Conservation (phyloP, 257 asterid species). For the Jacaranda copaia region DNA sequence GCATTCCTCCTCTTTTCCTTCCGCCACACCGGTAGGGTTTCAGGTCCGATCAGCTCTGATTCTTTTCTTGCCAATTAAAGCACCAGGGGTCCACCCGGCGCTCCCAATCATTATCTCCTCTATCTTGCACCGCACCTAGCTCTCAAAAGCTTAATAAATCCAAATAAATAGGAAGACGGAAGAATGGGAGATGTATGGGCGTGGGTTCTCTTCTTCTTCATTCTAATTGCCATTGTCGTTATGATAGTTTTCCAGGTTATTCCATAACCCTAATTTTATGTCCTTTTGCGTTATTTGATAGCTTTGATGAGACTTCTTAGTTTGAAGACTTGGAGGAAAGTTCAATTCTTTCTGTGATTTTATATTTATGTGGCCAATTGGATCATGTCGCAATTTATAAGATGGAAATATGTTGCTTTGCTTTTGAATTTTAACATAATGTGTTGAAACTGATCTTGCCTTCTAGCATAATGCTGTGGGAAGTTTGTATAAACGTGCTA, state of each 20-base stretch:
- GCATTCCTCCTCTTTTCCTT: background rate
- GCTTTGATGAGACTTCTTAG: background rate
- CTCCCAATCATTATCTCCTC: constrained; percentile 14
- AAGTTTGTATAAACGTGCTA: background rate
- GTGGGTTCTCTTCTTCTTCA: constrained; percentile 73
- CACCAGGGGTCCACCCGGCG: constrained; percentile 41
- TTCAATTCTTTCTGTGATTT: background rate
- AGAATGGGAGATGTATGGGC: constrained; percentile 60
- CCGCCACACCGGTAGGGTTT: background rate
- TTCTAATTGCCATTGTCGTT: constrained; percentile 53
- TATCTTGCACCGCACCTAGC: constrained; percentile 27
- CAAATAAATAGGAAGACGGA: background rate
- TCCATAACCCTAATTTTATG: background rate
- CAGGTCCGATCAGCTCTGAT: constrained; percentile 29
- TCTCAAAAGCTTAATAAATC: background rate
- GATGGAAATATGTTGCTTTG: background rate
- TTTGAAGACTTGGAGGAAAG: constrained; percentile 31
- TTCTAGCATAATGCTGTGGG: background rate
- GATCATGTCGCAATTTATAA: background rate
- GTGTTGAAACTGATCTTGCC: background rate
- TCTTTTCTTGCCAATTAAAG: constrained; percentile 28
- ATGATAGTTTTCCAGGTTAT: constrained; percentile 73
- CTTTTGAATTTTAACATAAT: background rate
- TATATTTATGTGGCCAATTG: background rate
- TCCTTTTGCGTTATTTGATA: background rate